Evolutionary conservation across 1,284 basidiomycete species (phyloP).

Genomic region (Chalciporus sp.): DNA sequence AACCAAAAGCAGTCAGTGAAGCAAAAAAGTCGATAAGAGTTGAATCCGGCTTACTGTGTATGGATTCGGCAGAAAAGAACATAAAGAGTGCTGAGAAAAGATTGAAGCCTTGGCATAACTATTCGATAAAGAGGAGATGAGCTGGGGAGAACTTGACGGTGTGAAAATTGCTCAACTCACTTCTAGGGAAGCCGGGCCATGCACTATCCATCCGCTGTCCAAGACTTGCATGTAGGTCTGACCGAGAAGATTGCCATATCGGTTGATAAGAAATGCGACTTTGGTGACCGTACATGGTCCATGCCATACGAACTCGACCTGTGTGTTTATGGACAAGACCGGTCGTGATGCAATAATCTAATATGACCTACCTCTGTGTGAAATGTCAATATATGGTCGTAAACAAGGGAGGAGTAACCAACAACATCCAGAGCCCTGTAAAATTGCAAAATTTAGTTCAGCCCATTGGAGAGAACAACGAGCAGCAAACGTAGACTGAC

Average conservation of each 20-base stretch:
- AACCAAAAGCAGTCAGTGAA: neutral
- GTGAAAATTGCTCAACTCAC: neutral
- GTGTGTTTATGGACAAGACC: neutral
- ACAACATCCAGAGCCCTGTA: neutral
- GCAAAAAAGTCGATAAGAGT: neutral
- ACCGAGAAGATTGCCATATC: slow-evolving; percentile 13
- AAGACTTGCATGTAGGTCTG: slow-evolving; percentile 7
- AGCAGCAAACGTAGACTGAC: neutral
- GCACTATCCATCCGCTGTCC: slow-evolving; percentile 2
- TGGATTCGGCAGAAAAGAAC: slow-evolving; percentile 5
- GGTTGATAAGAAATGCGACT: slow-evolving; percentile 16
- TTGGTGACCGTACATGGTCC: slow-evolving; percentile 13
- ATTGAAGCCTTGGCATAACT: slow-evolving; percentile 7
- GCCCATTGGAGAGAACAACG: neutral
- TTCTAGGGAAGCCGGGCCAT: slow-evolving; percentile 1
- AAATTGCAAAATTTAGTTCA: neutral
- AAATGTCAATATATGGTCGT: slow-evolving; percentile 17
- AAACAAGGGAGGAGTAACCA: slow-evolving; percentile 13
- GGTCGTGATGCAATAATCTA: too few species aligned
- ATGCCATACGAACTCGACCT: slow-evolving; percentile 16
- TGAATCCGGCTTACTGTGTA: slow-evolving; percentile 9
- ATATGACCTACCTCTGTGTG: neutral
- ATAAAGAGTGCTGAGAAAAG: neutral
- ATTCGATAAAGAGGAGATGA: neutral
- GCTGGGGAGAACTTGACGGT: neutral